Evolutionary conservation across 1,284 basidiomycete genomes (phyloP), one percentile per base, ranked within the genome.

Genomic region (Ustilago cynodontis): DNA sequence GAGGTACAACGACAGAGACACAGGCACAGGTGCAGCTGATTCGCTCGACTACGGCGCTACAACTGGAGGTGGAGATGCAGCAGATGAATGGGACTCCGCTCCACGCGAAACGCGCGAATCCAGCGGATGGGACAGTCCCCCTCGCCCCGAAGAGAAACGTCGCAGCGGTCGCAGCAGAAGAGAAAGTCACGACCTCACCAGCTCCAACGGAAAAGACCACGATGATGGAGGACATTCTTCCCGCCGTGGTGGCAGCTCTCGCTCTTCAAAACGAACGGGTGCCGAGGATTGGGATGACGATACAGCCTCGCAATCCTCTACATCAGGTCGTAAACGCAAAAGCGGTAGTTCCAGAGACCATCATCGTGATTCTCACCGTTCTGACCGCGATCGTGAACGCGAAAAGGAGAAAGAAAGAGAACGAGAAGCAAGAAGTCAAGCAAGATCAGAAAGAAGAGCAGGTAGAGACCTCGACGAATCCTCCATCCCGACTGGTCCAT

Each of bases 1-100:
- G 63, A 53, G 82, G 31, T 84, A 85, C 71, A 84, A 79, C 37
- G 84, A 85, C 53, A 77, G 84, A 10, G 84, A 85, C 26, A 79
- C 69, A 11, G 79, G 77, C 6, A 54, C 70, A 7, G 82, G 82
- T n/a, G 71, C 68, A 0, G 78, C 68, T 14, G 84, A 84, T 28
- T 56, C 68, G 20, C 79, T 85, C 43, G 83, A 85, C 65, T 85
- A 85, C 52, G 84, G 84, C 20, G 79, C 75, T 9, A 63, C 64
- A n/a, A 70, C 65, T 7, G 68, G 68, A 16, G 67, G 60, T 5
- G 76, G 58, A 13, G 59, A 45, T 20, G 54, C 47, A 5, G 65
- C 53, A 13, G 62, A 70, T 10, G 76, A 74, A 11, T 52, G 69
- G 45, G 59, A 67, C 33, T n/a, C 54, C 10, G 16, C 52, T 6